Percentiles rank a stretch among this genome's conserved stretches.
Conservation (phyloP, 2,329 filamentous ascomycete species). For the Epichloe coenophiala region DNA sequence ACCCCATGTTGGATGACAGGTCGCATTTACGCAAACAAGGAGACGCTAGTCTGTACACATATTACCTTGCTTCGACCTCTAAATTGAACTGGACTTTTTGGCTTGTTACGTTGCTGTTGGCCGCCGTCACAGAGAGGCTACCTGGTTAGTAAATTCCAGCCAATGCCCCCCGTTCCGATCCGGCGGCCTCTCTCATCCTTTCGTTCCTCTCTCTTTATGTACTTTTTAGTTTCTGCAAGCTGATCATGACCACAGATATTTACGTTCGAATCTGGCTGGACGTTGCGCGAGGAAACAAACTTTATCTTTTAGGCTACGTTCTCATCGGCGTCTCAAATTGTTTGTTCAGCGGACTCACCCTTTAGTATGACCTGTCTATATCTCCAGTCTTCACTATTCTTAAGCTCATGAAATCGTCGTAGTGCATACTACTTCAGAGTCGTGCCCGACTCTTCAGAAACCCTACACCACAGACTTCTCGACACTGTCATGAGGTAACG, state of each 20-base stretch:
- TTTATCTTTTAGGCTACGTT: neutral
- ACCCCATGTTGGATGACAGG: neutral
- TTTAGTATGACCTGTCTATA: neutral
- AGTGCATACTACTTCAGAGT: neutral
- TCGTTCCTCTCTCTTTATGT: neutral
- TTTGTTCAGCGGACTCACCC: neutral
- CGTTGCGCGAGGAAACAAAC: neutral
- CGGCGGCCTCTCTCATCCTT: too few relatives aligned
- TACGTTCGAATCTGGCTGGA: conserved; percentile 1
- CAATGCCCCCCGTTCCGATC: neutral
- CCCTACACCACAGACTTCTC: neutral
- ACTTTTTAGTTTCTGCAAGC: neutral
- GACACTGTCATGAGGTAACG: neutral
- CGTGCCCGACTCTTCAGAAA: neutral
- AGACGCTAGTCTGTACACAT: neutral
- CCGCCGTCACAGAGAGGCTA: neutral
- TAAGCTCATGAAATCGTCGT: neutral
- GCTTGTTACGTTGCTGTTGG: neutral
- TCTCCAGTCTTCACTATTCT: neutral
- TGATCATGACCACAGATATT: neutral
- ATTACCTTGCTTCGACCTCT: neutral
- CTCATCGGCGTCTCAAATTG: neutral
- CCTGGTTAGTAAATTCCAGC: neutral
- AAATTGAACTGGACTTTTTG: neutral
- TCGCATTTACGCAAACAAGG: neutral